These are phyloP conservation scores for Martensiomyces pterosporus DNA, from an alignment of 192 early-diverging fungal species.

Conservation along the genomic window DNA sequence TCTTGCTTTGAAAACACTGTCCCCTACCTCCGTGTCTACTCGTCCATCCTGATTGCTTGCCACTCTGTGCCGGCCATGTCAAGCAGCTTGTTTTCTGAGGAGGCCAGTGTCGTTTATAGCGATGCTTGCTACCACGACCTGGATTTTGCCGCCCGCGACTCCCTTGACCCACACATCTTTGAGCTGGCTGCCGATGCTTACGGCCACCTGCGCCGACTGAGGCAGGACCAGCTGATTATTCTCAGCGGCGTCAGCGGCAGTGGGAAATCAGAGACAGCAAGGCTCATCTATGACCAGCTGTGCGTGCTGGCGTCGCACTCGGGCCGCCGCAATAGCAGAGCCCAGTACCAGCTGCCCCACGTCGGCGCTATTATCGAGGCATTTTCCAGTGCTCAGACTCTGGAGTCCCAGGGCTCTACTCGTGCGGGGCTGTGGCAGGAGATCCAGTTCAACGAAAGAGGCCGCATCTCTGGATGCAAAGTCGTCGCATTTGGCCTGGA, in stretches of 20 bases:
- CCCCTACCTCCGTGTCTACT: constrained; percentile 42
- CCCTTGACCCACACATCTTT: constrained; percentile 57
- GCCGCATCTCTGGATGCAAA: constrained; percentile 80
- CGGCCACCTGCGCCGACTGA: constrained; percentile 60
- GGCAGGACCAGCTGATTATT: constrained; percentile 64
- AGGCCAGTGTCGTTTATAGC: constrained; percentile 37
- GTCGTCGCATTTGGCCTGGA: constrained; percentile 67
- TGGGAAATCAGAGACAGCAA: constrained; percentile 77
- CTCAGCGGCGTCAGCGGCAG: constrained; percentile 81
- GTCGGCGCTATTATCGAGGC: constrained; percentile 71
- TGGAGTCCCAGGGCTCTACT: constrained; percentile 62
- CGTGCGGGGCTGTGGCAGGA: constrained; percentile 80
- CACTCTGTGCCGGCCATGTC: constrained; percentile 28
- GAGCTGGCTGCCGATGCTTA: constrained; percentile 69
- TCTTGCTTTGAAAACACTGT: constrained; percentile 19
- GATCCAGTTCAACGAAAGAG: constrained; percentile 84
- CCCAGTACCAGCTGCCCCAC: constrained; percentile 66
- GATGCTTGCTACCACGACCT: constrained; percentile 46
- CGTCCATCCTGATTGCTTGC: constrained; percentile 42
- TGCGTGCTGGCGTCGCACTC: constrained; percentile 67
- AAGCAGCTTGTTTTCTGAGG: constrained; percentile 23
- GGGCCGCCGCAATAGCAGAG: constrained; percentile 65
- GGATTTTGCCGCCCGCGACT: constrained; percentile 29
- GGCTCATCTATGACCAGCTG: constrained; percentile 69
- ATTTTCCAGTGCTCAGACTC: constrained; percentile 69